Evolutionary conservation across 1,284 basidiomycete species (phyloP).

Genomic region (Papiliotrema fonsecae): DNA sequence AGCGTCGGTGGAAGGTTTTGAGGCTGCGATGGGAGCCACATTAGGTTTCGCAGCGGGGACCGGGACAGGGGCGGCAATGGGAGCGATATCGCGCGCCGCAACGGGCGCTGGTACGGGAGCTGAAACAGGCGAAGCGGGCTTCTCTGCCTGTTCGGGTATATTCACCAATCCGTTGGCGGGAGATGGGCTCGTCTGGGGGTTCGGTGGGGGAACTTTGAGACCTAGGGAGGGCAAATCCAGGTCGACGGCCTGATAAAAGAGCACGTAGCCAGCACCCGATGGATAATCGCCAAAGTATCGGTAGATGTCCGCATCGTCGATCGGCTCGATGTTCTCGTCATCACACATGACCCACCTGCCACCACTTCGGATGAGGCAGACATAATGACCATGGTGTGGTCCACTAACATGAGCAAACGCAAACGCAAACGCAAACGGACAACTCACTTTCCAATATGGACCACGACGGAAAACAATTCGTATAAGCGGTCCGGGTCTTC

Average conservation of each 20-base stretch:
- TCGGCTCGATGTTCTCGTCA: conserved; percentile 83
- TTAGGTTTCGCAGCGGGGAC: too few relatives aligned
- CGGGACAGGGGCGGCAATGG: conserved; percentile 1
- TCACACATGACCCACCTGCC: conserved; percentile 91
- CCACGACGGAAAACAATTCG: conserved; percentile 90
- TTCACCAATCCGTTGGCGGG: background rate
- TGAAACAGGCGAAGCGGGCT: too few relatives aligned
- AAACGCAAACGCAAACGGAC: background rate
- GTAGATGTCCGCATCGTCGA: conserved; percentile 82
- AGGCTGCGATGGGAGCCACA: background rate
- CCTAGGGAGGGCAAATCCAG: conserved; percentile 68
- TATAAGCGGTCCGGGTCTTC: conserved; percentile 81
- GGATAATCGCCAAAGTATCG: conserved; percentile 91
- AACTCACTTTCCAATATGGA: conserved; percentile 92
- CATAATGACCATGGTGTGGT: conserved; percentile 94
- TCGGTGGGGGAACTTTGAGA: conserved; percentile 21
- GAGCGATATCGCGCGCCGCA: too few relatives aligned
- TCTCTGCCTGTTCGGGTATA: background rate
- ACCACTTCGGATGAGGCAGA: conserved; percentile 83
- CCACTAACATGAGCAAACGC: conserved; percentile 55
- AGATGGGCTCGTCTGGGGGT: conserved; percentile 1
- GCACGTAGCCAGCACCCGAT: conserved; percentile 87
- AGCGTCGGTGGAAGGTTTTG: background rate
- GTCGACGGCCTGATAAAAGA: conserved; percentile 94
- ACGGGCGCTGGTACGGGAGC: too few relatives aligned